These are phyloP conservation scores for Kluyveromyces siamensis DNA, from an alignment of 805 yeast genomes.

Conservation along the genomic window DNA sequence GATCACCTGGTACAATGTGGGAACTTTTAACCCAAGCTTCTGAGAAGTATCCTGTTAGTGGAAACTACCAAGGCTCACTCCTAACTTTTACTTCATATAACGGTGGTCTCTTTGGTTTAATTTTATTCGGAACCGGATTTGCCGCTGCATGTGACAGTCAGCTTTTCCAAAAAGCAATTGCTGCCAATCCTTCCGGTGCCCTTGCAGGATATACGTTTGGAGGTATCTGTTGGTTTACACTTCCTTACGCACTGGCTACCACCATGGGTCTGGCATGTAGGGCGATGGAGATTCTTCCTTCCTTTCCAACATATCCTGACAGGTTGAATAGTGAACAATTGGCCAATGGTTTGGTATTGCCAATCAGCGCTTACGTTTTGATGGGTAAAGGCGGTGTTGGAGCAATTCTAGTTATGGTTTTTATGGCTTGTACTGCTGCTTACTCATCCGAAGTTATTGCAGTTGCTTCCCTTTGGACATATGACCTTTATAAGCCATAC, in stretches of 20 bases:
- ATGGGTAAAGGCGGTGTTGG: constrained; percentile 37
- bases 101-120: constrained; percentile 26
- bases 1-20: constrained; percentile 37
- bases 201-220: constrained; percentile 33
- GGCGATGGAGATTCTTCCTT: constrained; percentile 27
- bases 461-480: constrained; percentile 34
- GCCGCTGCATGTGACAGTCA: constrained; percentile 32
- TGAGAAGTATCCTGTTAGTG: constrained; percentile 25
- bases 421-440: constrained; percentile 35
- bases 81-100: constrained; percentile 30
- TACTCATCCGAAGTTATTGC: constrained; percentile 36
- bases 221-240: constrained; percentile 32
- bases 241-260: constrained; percentile 32
- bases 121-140: constrained; percentile 29
- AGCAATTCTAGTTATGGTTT: constrained; percentile 34
- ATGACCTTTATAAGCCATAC: constrained; percentile 39
- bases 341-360: constrained; percentile 33
- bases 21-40: constrained; percentile 33
- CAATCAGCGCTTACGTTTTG: constrained; percentile 33
- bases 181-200: constrained; percentile 28
- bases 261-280: constrained; percentile 33
- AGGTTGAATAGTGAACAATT: constrained; percentile 30
- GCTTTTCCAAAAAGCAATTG: constrained; percentile 38
- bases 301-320: constrained; percentile 20
- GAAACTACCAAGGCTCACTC: constrained; percentile 30